Conservation (phyloP, 2,329 filamentous ascomycete genomes). For the Penicillium psychrosexuale region DNA sequence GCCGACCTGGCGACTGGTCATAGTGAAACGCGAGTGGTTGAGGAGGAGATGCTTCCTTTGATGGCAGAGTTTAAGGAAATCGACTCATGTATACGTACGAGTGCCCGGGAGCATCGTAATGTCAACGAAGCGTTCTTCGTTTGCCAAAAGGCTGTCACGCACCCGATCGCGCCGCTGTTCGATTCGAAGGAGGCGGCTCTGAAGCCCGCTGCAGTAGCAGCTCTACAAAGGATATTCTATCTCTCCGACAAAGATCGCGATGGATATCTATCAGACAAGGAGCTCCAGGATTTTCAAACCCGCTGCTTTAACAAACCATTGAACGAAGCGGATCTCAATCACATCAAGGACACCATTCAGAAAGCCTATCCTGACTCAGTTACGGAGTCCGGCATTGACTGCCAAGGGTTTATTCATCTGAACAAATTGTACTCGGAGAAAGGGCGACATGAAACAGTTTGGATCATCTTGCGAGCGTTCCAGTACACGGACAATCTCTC, state of each 20-base stretch:
- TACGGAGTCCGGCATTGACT: slow-evolving; percentile 70
- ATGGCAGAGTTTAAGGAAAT: slow-evolving; percentile 99
- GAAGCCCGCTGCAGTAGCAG: slow-evolving; percentile 84
- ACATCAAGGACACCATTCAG: slow-evolving; percentile 84
- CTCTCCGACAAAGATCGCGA: slow-evolving; percentile 96
- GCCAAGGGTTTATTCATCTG: slow-evolving; percentile 78
- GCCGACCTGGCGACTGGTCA: slow-evolving; percentile 77
- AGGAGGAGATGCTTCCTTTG: slow-evolving; percentile 96
- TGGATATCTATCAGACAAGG: slow-evolving; percentile 81
- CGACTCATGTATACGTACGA: slow-evolving; percentile 93
- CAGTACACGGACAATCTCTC: slow-evolving; percentile 95
- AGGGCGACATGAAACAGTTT: slow-evolving; percentile 95
- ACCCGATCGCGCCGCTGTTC: slow-evolving; percentile 93
- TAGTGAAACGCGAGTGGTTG: slow-evolving; percentile 77
- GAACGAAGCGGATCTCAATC: slow-evolving; percentile 74
- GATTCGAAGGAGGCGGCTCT: slow-evolving; percentile 88
- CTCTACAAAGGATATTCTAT: slow-evolving; percentile 87
- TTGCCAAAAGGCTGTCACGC: slow-evolving; percentile 96
- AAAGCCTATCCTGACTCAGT: slow-evolving; percentile 63
- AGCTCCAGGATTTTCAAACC: slow-evolving; percentile 85
- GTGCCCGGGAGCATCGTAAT: slow-evolving; percentile 85
- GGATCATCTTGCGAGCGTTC: slow-evolving; percentile 92
- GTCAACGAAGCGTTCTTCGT: slow-evolving; percentile 97
- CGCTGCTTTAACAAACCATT: slow-evolving; percentile 90
- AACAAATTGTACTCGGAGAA: slow-evolving; percentile 98